Conservation (phyloP, 331 rosid species). For the Pyracantha coccinea region DNA sequence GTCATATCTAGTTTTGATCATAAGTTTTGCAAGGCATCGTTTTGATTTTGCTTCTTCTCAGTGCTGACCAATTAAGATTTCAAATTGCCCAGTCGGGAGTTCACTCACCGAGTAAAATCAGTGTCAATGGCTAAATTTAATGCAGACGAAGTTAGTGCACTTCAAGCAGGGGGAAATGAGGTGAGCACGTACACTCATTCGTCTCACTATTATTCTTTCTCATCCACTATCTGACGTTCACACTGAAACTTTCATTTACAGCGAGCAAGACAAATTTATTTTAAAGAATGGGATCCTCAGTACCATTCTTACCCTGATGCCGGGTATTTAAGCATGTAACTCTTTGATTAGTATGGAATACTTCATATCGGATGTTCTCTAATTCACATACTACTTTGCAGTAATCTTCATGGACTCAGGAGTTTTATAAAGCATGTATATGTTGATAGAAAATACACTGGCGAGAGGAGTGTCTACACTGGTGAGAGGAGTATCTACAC, state of each 20-base stretch:
- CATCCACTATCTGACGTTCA: not conserved
- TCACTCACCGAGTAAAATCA: conserved; percentile 87
- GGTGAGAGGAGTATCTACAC: conserved; percentile 54
- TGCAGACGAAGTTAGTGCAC: conserved; percentile 66
- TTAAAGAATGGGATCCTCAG: conserved; percentile 66
- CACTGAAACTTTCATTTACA: conserved; percentile 24
- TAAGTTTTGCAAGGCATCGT: not conserved
- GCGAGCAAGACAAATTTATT: conserved; percentile 71
- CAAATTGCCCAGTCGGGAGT: conserved; percentile 65
- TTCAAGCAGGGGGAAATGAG: conserved; percentile 88
- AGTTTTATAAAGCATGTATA: conserved; percentile 72
- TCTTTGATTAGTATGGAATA: not conserved
- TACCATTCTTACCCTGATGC: conserved; percentile 57
- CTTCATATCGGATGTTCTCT: conserved; percentile 13
- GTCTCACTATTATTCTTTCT: not conserved
- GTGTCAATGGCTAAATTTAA: conserved; percentile 80
- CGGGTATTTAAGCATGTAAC: conserved; percentile 28
- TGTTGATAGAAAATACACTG: conserved; percentile 53
- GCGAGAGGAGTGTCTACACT: conserved; percentile 45
- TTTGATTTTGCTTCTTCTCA: not conserved
- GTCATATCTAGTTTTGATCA: not conserved
- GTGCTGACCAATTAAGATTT: conserved; percentile 5
- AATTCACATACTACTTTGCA: conserved; percentile 34
- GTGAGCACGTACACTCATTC: conserved; percentile 27
- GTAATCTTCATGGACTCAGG: conserved; percentile 57